These are phyloP conservation scores for Fonsecaea nubica DNA, from an alignment of 2,329 filamentous ascomycete species.

Conservation along the genomic window DNA sequence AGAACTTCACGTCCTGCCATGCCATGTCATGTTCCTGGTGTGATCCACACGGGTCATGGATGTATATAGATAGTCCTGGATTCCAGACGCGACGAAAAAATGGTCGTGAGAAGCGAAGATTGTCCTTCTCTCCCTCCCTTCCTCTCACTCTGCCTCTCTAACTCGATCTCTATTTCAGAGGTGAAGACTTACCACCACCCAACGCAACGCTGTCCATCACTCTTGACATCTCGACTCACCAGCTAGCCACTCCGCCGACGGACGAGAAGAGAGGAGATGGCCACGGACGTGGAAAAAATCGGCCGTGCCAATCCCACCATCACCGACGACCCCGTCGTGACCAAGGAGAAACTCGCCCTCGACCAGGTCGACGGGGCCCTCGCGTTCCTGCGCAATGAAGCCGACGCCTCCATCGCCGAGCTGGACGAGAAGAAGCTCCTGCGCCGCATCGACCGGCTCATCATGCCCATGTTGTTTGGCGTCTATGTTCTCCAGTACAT, in stretches of 20 bases:
- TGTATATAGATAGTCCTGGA: no score
- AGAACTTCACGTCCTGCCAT: background rate
- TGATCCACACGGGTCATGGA: no score
- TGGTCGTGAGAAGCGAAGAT: no score
- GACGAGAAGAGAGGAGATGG: background rate
- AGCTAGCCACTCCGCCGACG: background rate
- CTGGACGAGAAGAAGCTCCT: conserved; percentile 34
- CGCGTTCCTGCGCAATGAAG: conserved; percentile 22
- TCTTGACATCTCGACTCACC: no score
- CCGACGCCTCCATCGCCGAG: conserved; percentile 20
- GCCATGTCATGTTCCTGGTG: background rate
- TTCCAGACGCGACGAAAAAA: no score
- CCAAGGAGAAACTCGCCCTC: conserved; percentile 17
- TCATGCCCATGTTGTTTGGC: conserved; percentile 45
- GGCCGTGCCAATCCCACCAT: conserved; percentile 2
- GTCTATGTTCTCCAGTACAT: conserved; percentile 46
- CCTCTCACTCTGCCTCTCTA: no score
- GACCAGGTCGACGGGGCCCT: conserved; percentile 20
- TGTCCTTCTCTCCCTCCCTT: no score
- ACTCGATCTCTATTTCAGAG: no score
- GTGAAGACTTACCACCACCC: no score
- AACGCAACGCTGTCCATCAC: no score
- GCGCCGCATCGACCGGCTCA: conserved; percentile 44
- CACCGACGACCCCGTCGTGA: conserved; percentile 1
- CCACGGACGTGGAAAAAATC: conserved; percentile 17